A percentile compares a stretch with the other conserved stretches of the same genome.
These are phyloP conservation scores for Mitragyna speciosa DNA, from an alignment of 257 asterid species.

Conservation along the genomic window DNA sequence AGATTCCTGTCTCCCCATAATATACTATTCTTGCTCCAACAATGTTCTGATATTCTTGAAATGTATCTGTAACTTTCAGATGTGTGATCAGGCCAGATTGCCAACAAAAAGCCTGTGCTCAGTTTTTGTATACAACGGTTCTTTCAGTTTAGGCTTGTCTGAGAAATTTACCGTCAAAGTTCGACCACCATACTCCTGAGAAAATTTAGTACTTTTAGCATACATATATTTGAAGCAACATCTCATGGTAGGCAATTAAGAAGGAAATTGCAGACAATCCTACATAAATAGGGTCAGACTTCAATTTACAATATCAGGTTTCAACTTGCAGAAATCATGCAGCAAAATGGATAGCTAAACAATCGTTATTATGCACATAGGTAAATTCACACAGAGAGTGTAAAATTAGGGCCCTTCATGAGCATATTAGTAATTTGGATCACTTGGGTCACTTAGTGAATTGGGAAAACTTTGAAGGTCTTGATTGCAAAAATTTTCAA, in stretches of 20 bases:
- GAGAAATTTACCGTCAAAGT: constrained; percentile 87
- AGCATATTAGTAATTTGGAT: too few species aligned
- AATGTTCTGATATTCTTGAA: constrained; percentile 61
- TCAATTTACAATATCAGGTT: background rate
- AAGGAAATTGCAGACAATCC: background rate
- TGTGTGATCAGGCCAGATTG: constrained; percentile 72
- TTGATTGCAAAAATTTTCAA: too few species aligned
- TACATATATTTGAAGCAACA: background rate
- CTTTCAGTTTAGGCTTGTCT: constrained; percentile 81
- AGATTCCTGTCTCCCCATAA: constrained; percentile 57
- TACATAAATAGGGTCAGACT: background rate
- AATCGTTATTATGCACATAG: background rate
- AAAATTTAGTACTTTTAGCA: background rate
- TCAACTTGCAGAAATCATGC: background rate
- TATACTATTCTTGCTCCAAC: constrained; percentile 75
- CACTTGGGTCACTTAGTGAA: too few species aligned
- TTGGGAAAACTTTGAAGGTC: too few species aligned
- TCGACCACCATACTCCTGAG: constrained; percentile 86
- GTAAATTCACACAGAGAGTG: background rate
- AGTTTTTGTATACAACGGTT: constrained; percentile 83
- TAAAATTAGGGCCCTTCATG: too few species aligned
- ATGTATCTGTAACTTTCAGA: constrained; percentile 61
- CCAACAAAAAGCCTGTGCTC: constrained; percentile 89
- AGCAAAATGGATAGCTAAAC: background rate
- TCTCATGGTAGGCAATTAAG: background rate